A percentile compares a stretch with the other conserved stretches of the same genome.
Conservation (phyloP, 2,329 filamentous ascomycete genomes). For the Stenocarpella maydis region DNA sequence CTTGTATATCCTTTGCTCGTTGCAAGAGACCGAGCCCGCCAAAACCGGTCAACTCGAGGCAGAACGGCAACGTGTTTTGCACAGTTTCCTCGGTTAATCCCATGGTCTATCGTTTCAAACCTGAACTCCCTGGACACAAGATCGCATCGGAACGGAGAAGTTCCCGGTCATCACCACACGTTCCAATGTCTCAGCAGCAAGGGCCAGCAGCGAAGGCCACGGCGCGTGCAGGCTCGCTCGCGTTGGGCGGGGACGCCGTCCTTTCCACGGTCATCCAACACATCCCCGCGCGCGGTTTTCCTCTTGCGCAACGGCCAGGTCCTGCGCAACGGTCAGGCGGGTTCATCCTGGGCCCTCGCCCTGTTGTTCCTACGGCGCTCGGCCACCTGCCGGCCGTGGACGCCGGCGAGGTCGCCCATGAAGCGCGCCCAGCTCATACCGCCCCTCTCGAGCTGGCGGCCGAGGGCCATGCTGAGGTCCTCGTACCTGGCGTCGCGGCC, state of each 20-base stretch:
- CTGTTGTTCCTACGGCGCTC: conserved; percentile 26
- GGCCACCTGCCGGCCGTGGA: conserved; percentile 31
- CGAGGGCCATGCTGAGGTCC: conserved; percentile 31
- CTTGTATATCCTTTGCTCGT: too few species aligned
- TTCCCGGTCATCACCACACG: background rate
- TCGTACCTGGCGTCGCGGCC: conserved; percentile 31
- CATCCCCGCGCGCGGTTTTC: too few species aligned
- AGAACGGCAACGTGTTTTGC: too few species aligned
- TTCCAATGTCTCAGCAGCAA: background rate
- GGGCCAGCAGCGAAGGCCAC: background rate
- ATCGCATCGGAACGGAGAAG: background rate
- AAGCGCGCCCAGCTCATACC: conserved; percentile 31
- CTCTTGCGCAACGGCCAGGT: too few species aligned
- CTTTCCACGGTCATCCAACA: background rate
- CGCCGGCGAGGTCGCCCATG: conserved; percentile 32
- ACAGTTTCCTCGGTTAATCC: background rate
- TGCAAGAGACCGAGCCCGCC: too few species aligned
- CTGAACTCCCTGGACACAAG: background rate
- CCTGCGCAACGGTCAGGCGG: background rate
- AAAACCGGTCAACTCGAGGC: too few species aligned
- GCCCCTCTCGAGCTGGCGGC: conserved; percentile 33
- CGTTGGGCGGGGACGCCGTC: too few species aligned
- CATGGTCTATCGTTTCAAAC: background rate
- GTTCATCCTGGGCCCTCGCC: conserved; percentile 3
- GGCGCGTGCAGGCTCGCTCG: background rate